Conservation (phyloP, 1,139 yeast genomes). For the Candida pseudoviswanathii region DNA sequence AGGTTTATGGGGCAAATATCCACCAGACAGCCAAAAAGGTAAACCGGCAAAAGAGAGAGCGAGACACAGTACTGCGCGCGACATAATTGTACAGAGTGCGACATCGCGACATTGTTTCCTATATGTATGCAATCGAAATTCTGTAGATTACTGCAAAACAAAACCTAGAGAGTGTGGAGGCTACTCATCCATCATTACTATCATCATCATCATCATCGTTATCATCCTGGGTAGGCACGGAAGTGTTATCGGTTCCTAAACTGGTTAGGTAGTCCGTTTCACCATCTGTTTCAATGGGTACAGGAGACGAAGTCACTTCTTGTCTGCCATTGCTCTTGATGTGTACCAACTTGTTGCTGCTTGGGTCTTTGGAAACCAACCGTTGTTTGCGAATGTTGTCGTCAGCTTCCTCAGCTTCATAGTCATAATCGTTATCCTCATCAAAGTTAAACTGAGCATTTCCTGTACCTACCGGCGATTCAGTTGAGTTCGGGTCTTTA, state of each 20-base stretch:
- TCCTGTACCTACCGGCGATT: not conserved
- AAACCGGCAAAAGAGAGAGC: not conserved
- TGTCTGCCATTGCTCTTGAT: constrained; percentile 26
- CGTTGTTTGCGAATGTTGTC: constrained; percentile 36
- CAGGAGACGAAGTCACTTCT: constrained; percentile 25
- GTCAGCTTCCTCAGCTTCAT: constrained; percentile 20
- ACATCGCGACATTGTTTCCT: not conserved
- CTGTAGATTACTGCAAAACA: not conserved
- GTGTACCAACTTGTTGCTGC: constrained; percentile 26
- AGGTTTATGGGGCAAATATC: constrained; percentile 1
- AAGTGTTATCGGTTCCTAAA: constrained; percentile 49
- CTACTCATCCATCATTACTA: not conserved
- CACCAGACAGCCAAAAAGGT: not conserved
- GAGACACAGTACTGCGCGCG: not conserved
- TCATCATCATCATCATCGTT: constrained; percentile 68
- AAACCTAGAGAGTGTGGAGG: not conserved
- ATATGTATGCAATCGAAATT: too few relatives aligned
- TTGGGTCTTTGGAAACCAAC: constrained; percentile 32
- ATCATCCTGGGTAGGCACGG: constrained; percentile 63
- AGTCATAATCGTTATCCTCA: constrained; percentile 19
- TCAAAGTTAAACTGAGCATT: constrained; percentile 18
- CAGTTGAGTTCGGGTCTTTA: not conserved
- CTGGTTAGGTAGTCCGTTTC: constrained; percentile 19
- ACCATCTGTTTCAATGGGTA: constrained; percentile 15
- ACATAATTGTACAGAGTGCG: not conserved